Percentiles rank a stretch among this genome's conserved stretches.
phyloP scores from a whole-genome alignment of 768 basidiomycete genomes.

The Naganishia vaughanmartiniae region DNA sequence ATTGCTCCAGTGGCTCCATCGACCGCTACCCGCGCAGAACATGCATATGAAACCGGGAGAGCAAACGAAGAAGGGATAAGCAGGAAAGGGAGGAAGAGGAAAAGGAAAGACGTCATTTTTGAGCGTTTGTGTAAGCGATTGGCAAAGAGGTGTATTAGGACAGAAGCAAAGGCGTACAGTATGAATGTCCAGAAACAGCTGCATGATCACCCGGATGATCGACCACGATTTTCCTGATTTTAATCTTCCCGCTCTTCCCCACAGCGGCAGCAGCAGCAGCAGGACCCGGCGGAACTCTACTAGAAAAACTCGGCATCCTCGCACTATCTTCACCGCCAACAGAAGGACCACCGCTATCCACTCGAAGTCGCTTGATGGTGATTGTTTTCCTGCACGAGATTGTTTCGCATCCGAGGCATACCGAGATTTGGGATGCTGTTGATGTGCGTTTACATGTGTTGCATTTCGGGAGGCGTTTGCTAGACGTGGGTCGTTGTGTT shows the following conservation, averaged over 20 bases:
- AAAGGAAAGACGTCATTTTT: neutral
- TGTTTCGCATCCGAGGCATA: conserved; percentile 20
- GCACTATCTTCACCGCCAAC: neutral
- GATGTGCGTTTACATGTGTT: conserved; percentile 2
- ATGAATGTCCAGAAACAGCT: conserved; percentile 60
- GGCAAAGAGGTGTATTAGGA: neutral
- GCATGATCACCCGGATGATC: conserved; percentile 56
- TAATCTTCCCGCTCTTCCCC: neutral
- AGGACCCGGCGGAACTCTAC: conserved; percentile 1
- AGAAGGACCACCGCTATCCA: neutral
- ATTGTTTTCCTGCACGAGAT: conserved; percentile 15
- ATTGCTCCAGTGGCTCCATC: conserved; percentile 72
- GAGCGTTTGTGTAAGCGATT: neutral
- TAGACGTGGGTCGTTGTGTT: no score
- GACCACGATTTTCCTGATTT: conserved; percentile 11
- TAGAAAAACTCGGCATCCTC: neutral
- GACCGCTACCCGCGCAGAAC: conserved; percentile 65
- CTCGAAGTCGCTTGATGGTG: neutral
- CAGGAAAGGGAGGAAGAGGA: no score
- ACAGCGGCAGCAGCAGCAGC: neutral
- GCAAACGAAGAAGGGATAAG: no score
- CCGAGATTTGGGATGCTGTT: conserved; percentile 1
- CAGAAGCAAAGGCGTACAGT: conserved; percentile 59
- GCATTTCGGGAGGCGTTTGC: conserved; percentile 8
- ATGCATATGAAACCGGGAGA: no score